Evolutionary conservation across 2,329 filamentous ascomycete species (phyloP).

Genomic region (Colletotrichum echinochloae): DNA sequence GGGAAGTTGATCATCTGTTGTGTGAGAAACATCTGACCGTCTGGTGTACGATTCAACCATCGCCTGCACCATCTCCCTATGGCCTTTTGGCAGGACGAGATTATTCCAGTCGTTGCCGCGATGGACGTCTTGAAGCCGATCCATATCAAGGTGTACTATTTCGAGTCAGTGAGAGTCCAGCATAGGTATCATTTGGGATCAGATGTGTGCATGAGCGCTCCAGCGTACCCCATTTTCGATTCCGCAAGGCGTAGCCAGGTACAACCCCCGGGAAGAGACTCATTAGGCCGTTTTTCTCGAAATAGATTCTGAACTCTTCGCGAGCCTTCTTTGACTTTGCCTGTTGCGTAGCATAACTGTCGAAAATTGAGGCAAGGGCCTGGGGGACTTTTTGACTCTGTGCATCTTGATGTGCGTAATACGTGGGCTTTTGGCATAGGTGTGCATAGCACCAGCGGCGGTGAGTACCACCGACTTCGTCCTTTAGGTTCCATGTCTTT

Average conservation of each 20-base stretch:
- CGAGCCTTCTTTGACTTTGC: background rate
- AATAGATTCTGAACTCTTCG: background rate
- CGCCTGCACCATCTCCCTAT: background rate
- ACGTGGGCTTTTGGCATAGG: background rate
- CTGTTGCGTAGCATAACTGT: background rate
- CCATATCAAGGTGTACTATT: background rate
- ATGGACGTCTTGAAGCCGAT: background rate
- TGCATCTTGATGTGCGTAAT: background rate
- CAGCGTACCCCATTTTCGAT: background rate
- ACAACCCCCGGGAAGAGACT: background rate
- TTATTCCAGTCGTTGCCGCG: background rate
- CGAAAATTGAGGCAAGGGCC: background rate
- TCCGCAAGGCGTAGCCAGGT: background rate
- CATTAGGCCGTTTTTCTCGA: background rate
- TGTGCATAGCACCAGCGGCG: background rate
- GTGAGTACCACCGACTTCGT: too few species aligned
- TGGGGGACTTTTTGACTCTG: background rate
- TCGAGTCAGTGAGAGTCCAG: background rate
- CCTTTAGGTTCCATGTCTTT: too few species aligned
- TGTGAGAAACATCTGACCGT: background rate
- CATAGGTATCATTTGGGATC: background rate
- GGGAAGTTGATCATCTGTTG: background rate
- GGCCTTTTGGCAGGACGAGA: background rate
- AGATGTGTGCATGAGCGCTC: background rate
- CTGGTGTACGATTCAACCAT: constrained; percentile 1